phyloP scores from a whole-genome alignment of 768 basidiomycete species.

The Phylloporus scabripes region DNA sequence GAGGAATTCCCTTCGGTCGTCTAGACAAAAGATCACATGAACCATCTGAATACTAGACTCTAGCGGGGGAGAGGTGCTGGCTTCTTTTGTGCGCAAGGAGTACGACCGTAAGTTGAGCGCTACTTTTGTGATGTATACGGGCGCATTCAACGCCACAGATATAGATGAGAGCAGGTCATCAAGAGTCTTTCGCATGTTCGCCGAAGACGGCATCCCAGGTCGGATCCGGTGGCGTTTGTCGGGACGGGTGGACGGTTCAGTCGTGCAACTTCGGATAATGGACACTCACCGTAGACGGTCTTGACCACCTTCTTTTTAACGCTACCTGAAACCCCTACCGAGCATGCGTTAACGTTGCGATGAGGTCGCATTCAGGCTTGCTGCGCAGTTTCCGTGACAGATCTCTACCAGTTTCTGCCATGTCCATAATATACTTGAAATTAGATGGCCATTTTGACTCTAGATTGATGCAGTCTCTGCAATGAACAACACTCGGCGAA shows the following conservation, averaged over 20 bases:
- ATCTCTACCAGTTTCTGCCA: conserved; percentile 65
- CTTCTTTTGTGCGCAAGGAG: conserved; percentile 71
- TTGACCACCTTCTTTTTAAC: conserved; percentile 60
- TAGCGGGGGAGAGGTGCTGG: conserved; percentile 21
- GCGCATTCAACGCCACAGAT: conserved; percentile 60
- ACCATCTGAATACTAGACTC: not conserved
- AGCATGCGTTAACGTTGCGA: conserved; percentile 83
- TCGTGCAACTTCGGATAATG: not conserved
- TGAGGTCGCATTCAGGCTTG: conserved; percentile 65
- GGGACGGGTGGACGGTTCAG: conserved; percentile 17
- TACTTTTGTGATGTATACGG: conserved; percentile 66
- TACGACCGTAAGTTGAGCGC: conserved; percentile 70
- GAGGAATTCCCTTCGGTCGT: conserved; percentile 73
- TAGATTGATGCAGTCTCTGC: conserved; percentile 87
- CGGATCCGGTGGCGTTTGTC: conserved; percentile 62
- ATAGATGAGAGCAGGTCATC: conserved; percentile 63
- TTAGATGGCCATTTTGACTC: conserved; percentile 80
- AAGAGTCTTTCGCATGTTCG: conserved; percentile 52
- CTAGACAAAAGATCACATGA: conserved; percentile 29
- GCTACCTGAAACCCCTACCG: conserved; percentile 53
- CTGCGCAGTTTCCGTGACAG: conserved; percentile 72
- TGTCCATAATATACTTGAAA: conserved; percentile 71
- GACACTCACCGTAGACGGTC: conserved; percentile 47
- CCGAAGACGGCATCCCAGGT: conserved; percentile 53
- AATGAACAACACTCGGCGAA: not conserved